Conservation (phyloP, 345 rosid species). For the Diplotaxis tenuifolia region DNA sequence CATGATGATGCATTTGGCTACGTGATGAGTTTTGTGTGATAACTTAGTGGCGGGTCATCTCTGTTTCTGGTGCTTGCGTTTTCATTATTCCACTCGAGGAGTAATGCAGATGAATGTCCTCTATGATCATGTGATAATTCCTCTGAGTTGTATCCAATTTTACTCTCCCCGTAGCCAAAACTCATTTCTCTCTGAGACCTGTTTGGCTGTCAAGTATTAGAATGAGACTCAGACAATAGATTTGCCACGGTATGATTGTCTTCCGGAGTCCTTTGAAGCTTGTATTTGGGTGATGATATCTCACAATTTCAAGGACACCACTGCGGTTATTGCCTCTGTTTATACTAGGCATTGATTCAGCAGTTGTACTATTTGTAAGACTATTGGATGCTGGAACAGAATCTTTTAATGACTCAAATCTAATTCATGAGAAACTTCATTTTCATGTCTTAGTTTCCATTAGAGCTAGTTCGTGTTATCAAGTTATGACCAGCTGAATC, state of each 20-base stretch:
- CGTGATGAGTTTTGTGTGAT: no score
- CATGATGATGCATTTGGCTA: conserved; percentile 19
- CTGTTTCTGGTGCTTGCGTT: conserved; percentile 31
- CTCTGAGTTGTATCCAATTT: conserved; percentile 28
- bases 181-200: conserved; percentile 69
- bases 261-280: conserved; percentile 87
- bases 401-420: no score
- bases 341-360: conserved; percentile 53
- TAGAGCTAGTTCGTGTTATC: conserved; percentile 36
- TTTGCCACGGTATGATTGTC: conserved; percentile 54
- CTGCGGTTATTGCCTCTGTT: conserved; percentile 61
- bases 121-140: conserved; percentile 26
- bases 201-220: conserved; percentile 59
- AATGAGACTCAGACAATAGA: conserved; percentile 56
- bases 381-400: no score
- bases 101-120: conserved; percentile 30
- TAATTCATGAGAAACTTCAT: no score
- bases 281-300: conserved; percentile 89
- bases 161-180: conserved; percentile 13
- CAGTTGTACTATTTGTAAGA: conserved; percentile 46
- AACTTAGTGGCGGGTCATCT: conserved; percentile 30
- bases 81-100: conserved; percentile 48
- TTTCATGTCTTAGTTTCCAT: conserved; percentile 34
- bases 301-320: conserved; percentile 79
- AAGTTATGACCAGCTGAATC: conserved; percentile 46